Evolutionary conservation across 73 alveolate genomes (phyloP).

Genomic region (Effrenium voratum): DNA sequence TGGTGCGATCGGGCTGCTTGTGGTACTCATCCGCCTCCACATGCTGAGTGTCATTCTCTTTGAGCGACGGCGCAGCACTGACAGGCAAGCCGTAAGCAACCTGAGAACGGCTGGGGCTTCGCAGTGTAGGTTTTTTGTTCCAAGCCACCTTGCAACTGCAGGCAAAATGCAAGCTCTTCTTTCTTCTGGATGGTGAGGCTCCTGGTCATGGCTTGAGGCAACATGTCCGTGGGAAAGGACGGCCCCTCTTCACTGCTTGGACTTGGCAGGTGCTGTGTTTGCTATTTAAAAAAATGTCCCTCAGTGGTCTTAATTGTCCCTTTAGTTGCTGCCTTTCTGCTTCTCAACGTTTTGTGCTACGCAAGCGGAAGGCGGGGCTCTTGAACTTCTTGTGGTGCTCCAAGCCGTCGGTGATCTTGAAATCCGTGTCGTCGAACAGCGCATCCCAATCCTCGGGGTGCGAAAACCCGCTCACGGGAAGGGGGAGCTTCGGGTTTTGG

Average conservation of each 20-base stretch:
- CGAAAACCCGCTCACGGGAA: neutral
- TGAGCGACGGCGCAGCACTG: slow-evolving; percentile 70
- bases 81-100: slow-evolving; percentile 91
- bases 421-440: slow-evolving; percentile 77
- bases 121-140: neutral
- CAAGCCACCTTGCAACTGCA: neutral
- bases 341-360: too few species aligned
- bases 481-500: neutral
- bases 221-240: too few species aligned
- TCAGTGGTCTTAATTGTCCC: too few species aligned
- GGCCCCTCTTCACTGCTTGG: too few species aligned
- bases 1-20: slow-evolving; percentile 59
- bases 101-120: neutral
- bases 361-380: neutral
- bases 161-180: slow-evolving; percentile 55
- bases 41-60: slow-evolving; percentile 70
- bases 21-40: slow-evolving; percentile 90
- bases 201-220: too few species aligned
- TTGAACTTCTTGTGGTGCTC: slow-evolving; percentile 84
- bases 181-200: slow-evolving; percentile 84
- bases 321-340: too few species aligned
- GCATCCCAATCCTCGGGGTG: slow-evolving; percentile 50
- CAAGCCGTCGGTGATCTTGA: slow-evolving; percentile 89
- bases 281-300: too few species aligned
- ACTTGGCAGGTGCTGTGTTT: too few species aligned